Percentiles rank a stretch among this genome's conserved stretches.
These are phyloP conservation scores for Solanum habrochaites DNA, from an alignment of 257 asterid genomes.

Conservation along the genomic window DNA sequence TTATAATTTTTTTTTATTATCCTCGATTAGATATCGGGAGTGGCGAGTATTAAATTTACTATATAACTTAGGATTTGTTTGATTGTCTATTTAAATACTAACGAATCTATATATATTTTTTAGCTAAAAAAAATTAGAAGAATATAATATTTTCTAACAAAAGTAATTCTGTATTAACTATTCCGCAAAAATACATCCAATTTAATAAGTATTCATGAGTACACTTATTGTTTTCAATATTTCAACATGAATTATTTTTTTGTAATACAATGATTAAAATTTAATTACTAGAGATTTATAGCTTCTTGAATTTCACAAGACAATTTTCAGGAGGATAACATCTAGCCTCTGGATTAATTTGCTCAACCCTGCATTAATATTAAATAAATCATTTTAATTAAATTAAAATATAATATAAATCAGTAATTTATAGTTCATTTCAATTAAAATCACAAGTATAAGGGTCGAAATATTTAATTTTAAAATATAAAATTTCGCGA, in stretches of 20 bases:
- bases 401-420: not conserved
- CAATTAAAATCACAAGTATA: no score
- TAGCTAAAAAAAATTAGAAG: no score
- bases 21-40: no score
- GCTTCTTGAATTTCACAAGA: conserved; percentile 3
- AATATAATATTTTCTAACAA: no score
- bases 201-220: not conserved
- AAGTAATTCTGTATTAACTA: not conserved
- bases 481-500: no score
- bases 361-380: not conserved
- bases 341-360: not conserved
- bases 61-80: not conserved
- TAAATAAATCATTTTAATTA: not conserved
- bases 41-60: no score
- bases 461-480: no score
- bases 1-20: no score
- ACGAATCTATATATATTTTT: no score
- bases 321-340: conserved; percentile 3
- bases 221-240: not conserved
- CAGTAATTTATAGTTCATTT: not conserved
- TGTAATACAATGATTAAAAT: not conserved
- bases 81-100: accelerated
- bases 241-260: not conserved
- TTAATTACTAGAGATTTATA: not conserved
- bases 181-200: not conserved